Base-by-base conservation (phyloP, 805 yeast species). In the Starmerella vaccinii region DNA sequence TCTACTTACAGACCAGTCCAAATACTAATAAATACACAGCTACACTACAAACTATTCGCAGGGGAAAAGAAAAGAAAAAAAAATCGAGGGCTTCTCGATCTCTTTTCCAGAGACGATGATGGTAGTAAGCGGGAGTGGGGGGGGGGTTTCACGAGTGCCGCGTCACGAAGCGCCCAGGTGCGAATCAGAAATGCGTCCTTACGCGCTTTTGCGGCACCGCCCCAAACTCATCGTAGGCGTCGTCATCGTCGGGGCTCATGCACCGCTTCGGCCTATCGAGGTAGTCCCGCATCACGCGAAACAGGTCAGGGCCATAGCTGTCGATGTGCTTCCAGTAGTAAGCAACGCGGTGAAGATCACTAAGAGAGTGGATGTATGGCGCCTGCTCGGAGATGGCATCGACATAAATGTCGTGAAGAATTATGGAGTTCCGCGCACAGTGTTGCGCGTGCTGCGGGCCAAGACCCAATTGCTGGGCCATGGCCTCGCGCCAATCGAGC, bases 301-400 rank as follows among this genome's bases (percentile, higher is more conserved):
- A 63, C 22, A 63, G 57, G 44, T 63, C 65, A 24, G 50, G 51
- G 8, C 65, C 66, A 42, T 56, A 61, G 41, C 35, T 46, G 43
- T 63, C 66, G 27, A 62, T 51, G 61, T 61, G 58, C 32, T 62
- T 57, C 66, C 66, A 63, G 53, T 61, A 63, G 52, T 52, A 57
- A 5, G 63, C 63, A 19, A 55, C 59, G 22, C 50, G 39, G 37
- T 49, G 42, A 18, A 63, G 51, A 46, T 63, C 66, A 21, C 52
- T 52, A 22, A 57, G 55, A 16, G 57, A 50, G 26, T 52, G 59
- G 45, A 63, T 63, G 16, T 40, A 21, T 7, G 50, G 37, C 19
- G 64, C 66, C 19, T 60, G 53, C 27, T 44, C 48, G 2, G 63
- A 61, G 23, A 63, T 63, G 21, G 59, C 56, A 38, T 63, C 66